phyloP scores from a whole-genome alignment of 345 rosid species.

The Iberis pinnata region DNA sequence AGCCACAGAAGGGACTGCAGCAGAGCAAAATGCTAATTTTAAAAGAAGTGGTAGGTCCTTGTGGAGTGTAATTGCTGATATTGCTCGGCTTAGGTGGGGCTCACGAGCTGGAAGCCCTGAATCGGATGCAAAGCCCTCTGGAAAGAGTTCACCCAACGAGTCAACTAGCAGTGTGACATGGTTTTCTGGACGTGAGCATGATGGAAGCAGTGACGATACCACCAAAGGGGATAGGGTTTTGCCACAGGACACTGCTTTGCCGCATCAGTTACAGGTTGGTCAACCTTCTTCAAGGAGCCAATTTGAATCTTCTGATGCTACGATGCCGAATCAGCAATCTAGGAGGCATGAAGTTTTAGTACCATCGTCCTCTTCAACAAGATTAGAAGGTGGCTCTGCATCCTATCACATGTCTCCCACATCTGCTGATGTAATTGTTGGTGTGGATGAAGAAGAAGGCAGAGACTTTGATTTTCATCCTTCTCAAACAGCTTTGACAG shows the following conservation, averaged over 20 bases:
- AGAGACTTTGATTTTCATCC: conserved; percentile 14
- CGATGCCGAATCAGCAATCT: conserved; percentile 27
- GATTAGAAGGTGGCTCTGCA: conserved; percentile 38
- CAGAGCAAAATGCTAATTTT: conserved; percentile 33
- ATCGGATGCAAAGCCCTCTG: conserved; percentile 42
- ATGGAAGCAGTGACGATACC: conserved; percentile 50
- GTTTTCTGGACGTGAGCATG: conserved; percentile 83
- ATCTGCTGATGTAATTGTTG: conserved; percentile 32
- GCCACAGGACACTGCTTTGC: conserved; percentile 36
- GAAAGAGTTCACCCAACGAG: conserved; percentile 55
- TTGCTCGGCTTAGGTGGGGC: conserved; percentile 63
- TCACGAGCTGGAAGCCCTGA: conserved; percentile 51
- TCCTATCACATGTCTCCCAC: conserved; percentile 35
- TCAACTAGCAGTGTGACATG: conserved; percentile 61
- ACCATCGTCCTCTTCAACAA: conserved; percentile 29
- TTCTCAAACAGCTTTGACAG: conserved; percentile 33
- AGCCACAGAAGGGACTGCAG: conserved; percentile 34
- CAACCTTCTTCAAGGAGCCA: conserved; percentile 32
- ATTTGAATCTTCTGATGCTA: conserved; percentile 31
- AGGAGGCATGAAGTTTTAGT: conserved; percentile 32
- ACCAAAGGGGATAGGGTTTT: conserved; percentile 35
- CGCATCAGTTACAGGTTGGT: conserved; percentile 32
- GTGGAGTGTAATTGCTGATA: conserved; percentile 66
- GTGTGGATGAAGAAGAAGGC: conserved; percentile 26
- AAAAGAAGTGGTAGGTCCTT: conserved; percentile 64